These are phyloP conservation scores for Starmerella sp. DNA, from an alignment of 805 yeast genomes.

Conservation along the genomic window DNA sequence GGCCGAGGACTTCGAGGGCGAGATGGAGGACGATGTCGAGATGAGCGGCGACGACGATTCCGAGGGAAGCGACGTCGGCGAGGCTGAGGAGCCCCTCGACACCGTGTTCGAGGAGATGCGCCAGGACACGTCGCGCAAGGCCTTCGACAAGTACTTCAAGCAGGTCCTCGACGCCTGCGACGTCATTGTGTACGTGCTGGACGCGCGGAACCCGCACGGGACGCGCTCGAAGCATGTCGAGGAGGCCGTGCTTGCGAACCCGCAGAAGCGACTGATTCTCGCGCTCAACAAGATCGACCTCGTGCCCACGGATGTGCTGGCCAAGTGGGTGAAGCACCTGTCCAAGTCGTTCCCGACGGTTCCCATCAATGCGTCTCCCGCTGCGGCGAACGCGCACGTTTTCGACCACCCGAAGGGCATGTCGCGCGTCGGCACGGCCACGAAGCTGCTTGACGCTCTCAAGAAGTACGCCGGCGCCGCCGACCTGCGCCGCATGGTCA, in stretches of 20 bases:
- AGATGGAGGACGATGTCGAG: conserved; percentile 30
- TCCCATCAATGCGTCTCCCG: conserved; percentile 65
- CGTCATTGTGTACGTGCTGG: conserved; percentile 83
- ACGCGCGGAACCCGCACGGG: conserved; percentile 94
- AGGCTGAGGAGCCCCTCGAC: conserved; percentile 31
- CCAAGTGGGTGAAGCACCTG: conserved; percentile 72
- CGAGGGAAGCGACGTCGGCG: conserved; percentile 28
- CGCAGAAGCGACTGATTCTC: conserved; percentile 73
- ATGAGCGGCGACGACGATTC: conserved; percentile 38
- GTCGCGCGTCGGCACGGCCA: conserved; percentile 60
- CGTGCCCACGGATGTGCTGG: conserved; percentile 72
- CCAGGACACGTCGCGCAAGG: conserved; percentile 42
- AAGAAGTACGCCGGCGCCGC: conserved; percentile 77
- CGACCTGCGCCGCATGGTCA: conserved; percentile 75
- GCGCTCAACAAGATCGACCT: conserved; percentile 86
- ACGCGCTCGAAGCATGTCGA: conserved; percentile 89
- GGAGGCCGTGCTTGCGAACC: conserved; percentile 69
- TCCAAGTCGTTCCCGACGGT: conserved; percentile 81
- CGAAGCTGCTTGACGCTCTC: conserved; percentile 62
- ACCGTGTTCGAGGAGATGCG: conserved; percentile 35
- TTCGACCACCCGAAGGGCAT: conserved; percentile 56
- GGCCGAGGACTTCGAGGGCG: conserved; percentile 61
- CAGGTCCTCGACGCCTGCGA: conserved; percentile 87
- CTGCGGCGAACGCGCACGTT: conserved; percentile 55
- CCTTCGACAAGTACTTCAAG: conserved; percentile 88